Conservation (phyloP, 192 early-diverging fungal genomes). For the Helicostylum pulchrum region DNA sequence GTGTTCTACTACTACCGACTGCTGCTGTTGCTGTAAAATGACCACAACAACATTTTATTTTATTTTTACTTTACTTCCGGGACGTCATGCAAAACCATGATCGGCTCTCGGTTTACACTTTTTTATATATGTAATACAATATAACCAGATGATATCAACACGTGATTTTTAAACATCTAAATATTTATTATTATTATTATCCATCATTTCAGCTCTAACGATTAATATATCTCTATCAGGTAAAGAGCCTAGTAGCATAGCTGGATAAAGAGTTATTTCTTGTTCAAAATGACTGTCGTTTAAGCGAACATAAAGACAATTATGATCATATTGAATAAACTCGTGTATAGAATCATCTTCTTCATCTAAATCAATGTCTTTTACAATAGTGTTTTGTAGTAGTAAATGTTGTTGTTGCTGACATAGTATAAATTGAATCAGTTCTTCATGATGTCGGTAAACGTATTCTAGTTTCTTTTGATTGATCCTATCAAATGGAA, state of each 20-base stretch:
- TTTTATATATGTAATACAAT: too few species aligned
- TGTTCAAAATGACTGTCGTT: constrained; percentile 19
- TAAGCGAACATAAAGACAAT: constrained; percentile 11
- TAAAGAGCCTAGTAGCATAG: constrained; percentile 17
- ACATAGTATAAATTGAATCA: neutral
- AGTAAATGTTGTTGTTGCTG: neutral
- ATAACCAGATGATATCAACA: too few species aligned
- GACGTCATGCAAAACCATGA: constrained; percentile 4
- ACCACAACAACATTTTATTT: too few species aligned
- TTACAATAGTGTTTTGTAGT: neutral
- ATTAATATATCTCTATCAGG: constrained; percentile 28
- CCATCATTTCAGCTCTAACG: constrained; percentile 14
- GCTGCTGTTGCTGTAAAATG: too few species aligned
- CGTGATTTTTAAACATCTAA: neutral
- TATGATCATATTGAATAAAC: constrained; percentile 9
- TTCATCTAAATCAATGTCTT: constrained; percentile 17
- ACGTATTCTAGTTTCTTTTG: constrained; percentile 23
- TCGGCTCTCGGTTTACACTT: too few species aligned
- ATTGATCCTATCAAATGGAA: constrained; percentile 19
- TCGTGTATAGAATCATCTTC: constrained; percentile 8
- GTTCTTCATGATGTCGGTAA: constrained; percentile 21
- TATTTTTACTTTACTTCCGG: too few species aligned
- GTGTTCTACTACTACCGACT: too few species aligned
- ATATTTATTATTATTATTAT: constrained; percentile 23
- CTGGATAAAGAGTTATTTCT: constrained; percentile 19